These are phyloP conservation scores for Candida tibetensis DNA, from an alignment of 805 yeast genomes.

Conservation along the genomic window DNA sequence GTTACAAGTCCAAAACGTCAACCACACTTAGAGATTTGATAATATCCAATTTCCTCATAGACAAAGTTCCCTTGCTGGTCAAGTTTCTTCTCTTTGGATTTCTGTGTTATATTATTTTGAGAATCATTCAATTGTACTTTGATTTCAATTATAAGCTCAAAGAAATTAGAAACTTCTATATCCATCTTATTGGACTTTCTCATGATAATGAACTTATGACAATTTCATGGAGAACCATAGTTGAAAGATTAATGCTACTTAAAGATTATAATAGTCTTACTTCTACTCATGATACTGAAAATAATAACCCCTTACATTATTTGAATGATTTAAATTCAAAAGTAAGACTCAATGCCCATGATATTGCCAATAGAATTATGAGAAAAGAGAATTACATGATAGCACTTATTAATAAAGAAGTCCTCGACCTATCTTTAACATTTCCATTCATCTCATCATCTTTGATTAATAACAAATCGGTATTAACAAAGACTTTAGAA, in stretches of 20 bases:
- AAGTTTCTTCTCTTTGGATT: slow-evolving; percentile 66
- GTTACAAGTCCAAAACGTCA: slow-evolving; percentile 20
- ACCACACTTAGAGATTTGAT: slow-evolving; percentile 34
- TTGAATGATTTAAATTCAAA: slow-evolving; percentile 62
- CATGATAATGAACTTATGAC: slow-evolving; percentile 83
- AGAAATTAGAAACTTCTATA: slow-evolving; percentile 77
- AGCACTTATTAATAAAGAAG: slow-evolving; percentile 77
- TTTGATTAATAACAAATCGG: slow-evolving; percentile 12
- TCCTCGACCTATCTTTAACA: slow-evolving; percentile 60
- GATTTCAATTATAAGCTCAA: slow-evolving; percentile 60
- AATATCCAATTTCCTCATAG: slow-evolving; percentile 44
- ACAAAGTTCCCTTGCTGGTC: slow-evolving; percentile 40
- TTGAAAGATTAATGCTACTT: slow-evolving; percentile 67
- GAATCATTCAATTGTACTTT: slow-evolving; percentile 52
- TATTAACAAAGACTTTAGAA: slow-evolving; percentile 82
- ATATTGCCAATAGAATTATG: slow-evolving; percentile 94
- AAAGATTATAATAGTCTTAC: slow-evolving; percentile 78
- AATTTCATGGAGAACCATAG: slow-evolving; percentile 87
- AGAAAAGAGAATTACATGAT: slow-evolving; percentile 91
- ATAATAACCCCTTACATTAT: slow-evolving; percentile 22
- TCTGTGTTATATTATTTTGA: slow-evolving; percentile 47
- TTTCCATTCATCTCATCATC: slow-evolving; percentile 7
- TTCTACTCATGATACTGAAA: slow-evolving; percentile 29
- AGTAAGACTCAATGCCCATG: slow-evolving; percentile 83
- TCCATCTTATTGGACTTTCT: slow-evolving; percentile 62